phyloP scores from a whole-genome alignment of 768 basidiomycete species.

The Mycena alexandri region DNA sequence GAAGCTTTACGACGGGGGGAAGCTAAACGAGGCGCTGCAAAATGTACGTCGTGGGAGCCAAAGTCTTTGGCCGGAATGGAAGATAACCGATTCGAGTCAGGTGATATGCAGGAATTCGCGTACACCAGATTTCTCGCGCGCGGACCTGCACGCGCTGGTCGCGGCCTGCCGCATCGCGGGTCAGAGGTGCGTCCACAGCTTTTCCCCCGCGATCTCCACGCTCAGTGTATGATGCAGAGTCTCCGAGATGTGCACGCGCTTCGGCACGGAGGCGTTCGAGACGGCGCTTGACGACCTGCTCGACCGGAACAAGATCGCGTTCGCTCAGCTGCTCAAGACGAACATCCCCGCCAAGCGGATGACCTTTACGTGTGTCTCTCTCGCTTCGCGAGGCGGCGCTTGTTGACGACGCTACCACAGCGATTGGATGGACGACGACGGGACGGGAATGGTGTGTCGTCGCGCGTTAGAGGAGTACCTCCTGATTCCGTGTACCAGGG shows the following conservation, averaged over 20 bases:
- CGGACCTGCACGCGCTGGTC: constrained; percentile 46
- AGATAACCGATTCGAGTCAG: constrained; percentile 16
- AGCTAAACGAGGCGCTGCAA: constrained; percentile 43
- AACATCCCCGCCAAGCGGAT: constrained; percentile 38
- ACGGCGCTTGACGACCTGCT: constrained; percentile 43
- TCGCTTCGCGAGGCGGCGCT: neutral
- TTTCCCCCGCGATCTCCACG: neutral
- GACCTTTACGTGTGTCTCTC: constrained; percentile 31
- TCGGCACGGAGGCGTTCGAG: constrained; percentile 43
- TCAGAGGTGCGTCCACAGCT: constrained; percentile 29
- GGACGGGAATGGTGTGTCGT: constrained; percentile 37
- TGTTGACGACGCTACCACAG: constrained; percentile 34
- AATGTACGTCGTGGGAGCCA: constrained; percentile 26
- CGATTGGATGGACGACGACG: constrained; percentile 50
- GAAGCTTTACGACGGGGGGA: constrained; percentile 43
- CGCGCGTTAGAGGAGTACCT: neutral
- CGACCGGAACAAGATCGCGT: constrained; percentile 44
- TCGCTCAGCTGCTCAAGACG: constrained; percentile 45
- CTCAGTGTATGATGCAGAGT: constrained; percentile 23
- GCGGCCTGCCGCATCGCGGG: constrained; percentile 45
- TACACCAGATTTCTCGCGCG: constrained; percentile 46
- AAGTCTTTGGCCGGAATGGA: neutral
- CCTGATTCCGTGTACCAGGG: constrained; percentile 10
- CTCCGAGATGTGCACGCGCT: constrained; percentile 43
- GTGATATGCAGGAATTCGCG: constrained; percentile 42